These are phyloP conservation scores for Dactylellina cionopaga DNA, from an alignment of 2,329 filamentous ascomycete genomes.

Conservation along the genomic window DNA sequence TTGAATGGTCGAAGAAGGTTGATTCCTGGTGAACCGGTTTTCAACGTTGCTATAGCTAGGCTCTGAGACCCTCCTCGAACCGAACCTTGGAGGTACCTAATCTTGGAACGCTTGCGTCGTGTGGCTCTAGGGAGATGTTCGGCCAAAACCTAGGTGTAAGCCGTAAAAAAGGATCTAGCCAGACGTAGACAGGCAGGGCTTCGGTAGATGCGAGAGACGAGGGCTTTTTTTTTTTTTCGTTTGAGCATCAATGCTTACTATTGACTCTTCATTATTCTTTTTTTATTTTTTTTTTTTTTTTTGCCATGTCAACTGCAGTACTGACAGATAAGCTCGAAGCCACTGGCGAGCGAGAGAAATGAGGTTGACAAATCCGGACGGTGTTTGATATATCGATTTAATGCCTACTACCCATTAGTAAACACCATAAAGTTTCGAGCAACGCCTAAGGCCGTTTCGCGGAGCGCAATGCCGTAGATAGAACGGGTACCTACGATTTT, in stretches of 20 bases:
- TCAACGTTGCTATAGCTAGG: too few species aligned
- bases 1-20: too few species aligned
- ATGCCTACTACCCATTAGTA: constrained; percentile 35
- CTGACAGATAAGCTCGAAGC: constrained; percentile 22
- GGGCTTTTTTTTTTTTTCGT: background rate
- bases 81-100: constrained; percentile 38
- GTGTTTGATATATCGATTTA: too few species aligned
- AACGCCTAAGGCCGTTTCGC: constrained; percentile 7
- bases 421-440: constrained; percentile 2
- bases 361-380: too few species aligned
- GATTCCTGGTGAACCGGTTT: too few species aligned
- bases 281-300: too few species aligned
- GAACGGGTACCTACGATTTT: too few species aligned
- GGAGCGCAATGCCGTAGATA: constrained; percentile 13
- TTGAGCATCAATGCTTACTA: constrained; percentile 4
- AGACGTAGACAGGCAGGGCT: too few species aligned
- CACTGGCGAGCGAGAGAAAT: too few species aligned
- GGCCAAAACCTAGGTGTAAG: constrained; percentile 25
- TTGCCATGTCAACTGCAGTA: background rate
- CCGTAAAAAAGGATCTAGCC: constrained; percentile 46
- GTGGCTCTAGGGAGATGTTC: constrained; percentile 26
- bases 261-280: too few species aligned
- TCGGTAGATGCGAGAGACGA: constrained; percentile 50
- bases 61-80: too few species aligned
- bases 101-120: constrained; percentile 20